A percentile compares a stretch with the other conserved stretches of the same genome.
phyloP scores from a whole-genome alignment of 495 filamentous ascomycete species.

The Jackrogersella multiformis region DNA sequence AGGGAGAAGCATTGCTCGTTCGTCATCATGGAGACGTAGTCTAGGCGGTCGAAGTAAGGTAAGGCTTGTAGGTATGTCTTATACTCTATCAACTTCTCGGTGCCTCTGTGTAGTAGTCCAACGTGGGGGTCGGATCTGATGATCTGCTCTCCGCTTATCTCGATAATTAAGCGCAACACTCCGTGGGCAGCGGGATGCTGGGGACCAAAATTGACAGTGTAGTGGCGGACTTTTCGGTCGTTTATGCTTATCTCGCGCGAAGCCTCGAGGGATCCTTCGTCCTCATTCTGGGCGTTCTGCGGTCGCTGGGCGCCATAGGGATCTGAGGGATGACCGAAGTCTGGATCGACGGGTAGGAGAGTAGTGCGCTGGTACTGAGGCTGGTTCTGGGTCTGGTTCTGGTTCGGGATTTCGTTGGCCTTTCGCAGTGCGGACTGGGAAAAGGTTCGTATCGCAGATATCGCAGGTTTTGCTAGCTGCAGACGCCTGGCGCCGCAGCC shows the following conservation, averaged over 20 bases:
- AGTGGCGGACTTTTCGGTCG: constrained; percentile 93
- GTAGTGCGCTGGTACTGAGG: constrained; percentile 71
- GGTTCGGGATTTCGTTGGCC: constrained; percentile 62
- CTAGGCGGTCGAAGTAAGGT: constrained; percentile 98
- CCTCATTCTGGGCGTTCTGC: too few species aligned
- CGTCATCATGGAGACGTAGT: constrained; percentile 99
- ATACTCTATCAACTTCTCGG: constrained; percentile 99
- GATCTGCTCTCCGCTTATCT: constrained; percentile 98
- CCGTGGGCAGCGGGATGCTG: constrained; percentile 99
- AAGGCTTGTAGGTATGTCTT: constrained; percentile 98
- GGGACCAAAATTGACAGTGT: constrained; percentile 99
- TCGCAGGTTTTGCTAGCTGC: constrained; percentile 50
- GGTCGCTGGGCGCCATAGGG: constrained; percentile 60
- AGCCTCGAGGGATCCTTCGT: constrained; percentile 56
- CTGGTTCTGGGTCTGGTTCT: too few species aligned
- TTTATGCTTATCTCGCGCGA: constrained; percentile 59
- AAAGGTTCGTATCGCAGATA: constrained; percentile 66
- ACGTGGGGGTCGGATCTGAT: constrained; percentile 96
- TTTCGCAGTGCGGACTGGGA: constrained; percentile 71
- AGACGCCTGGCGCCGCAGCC: constrained; percentile 65
- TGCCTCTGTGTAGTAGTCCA: constrained; percentile 93
- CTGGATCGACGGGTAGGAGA: constrained; percentile 71
- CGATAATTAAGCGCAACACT: constrained; percentile 96
- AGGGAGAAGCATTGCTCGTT: constrained; percentile 98
- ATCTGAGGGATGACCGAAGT: constrained; percentile 63